These are phyloP conservation scores for Akanthomyces dipterigenus DNA, from an alignment of 2,329 filamentous ascomycete genomes.

Conservation along the genomic window DNA sequence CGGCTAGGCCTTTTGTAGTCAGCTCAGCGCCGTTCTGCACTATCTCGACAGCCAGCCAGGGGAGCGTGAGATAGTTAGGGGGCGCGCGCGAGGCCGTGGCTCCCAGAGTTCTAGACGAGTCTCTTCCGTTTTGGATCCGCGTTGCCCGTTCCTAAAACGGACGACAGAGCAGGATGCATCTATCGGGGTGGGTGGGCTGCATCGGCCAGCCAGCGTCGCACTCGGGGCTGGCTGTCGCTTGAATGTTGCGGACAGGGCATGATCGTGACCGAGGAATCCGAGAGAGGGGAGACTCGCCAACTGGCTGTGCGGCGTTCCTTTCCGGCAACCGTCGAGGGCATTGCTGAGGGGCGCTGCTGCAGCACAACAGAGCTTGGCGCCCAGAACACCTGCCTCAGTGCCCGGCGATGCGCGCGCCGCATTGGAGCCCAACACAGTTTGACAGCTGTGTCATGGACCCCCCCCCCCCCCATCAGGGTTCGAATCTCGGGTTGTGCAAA, in stretches of 20 bases:
- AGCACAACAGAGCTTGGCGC: too few species aligned
- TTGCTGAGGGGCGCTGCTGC: too few species aligned
- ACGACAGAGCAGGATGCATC: background rate
- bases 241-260: too few species aligned
- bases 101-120: background rate
- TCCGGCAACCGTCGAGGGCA: too few species aligned
- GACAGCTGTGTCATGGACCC: too few species aligned
- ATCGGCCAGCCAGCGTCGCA: background rate
- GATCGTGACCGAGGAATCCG: too few species aligned
- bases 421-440: too few species aligned
- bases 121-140: constrained; percentile 8
- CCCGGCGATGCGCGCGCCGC: too few species aligned
- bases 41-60: background rate
- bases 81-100: background rate
- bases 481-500: background rate
- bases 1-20: background rate
- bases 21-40: background rate
- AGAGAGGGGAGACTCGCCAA: too few species aligned
- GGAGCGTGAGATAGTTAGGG: background rate
- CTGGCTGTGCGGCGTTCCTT: too few species aligned
- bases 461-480: background rate
- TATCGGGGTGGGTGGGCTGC: background rate
- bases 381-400: too few species aligned
- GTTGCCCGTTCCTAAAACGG: background rate
- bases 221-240: background rate